Conservation (phyloP, 371 early-diverging fungal species). For the Amoeboradix gromovi region DNA sequence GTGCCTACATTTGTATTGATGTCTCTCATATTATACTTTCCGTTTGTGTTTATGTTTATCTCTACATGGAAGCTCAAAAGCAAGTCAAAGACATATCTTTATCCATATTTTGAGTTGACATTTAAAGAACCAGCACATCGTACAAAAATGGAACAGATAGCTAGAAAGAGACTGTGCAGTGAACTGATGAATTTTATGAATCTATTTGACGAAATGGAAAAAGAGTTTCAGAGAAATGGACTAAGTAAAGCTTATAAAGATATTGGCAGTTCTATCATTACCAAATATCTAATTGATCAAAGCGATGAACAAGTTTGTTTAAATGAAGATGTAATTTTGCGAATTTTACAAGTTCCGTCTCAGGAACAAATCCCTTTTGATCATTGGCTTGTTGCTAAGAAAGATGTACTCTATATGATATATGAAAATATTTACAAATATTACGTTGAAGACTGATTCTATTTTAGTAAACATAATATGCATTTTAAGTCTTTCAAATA, state of each 20-base stretch:
- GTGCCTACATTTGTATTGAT: background rate
- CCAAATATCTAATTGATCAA: background rate
- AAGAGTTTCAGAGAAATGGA: background rate
- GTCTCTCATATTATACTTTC: background rate
- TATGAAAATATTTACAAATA: slow-evolving; percentile 1
- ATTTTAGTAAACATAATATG: too few species aligned
- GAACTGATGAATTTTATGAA: background rate
- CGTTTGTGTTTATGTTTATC: background rate
- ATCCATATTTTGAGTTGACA: background rate
- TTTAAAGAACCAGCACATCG: background rate
- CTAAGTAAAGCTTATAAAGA: background rate
- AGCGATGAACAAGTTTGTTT: background rate
- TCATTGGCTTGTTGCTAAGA: background rate
- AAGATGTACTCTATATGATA: background rate
- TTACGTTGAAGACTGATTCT: background rate
- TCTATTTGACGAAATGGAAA: background rate
- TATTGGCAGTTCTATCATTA: background rate
- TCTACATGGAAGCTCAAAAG: background rate
- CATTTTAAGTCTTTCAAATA: too few species aligned
- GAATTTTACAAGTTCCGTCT: background rate
- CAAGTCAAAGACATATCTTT: background rate
- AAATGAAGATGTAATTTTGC: slow-evolving; percentile 2
- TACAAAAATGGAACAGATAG: background rate
- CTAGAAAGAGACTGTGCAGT: background rate
- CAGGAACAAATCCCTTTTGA: background rate